Base-by-base conservation (phyloP, 768 basidiomycete species). In the Suillus weaverae region DNA sequence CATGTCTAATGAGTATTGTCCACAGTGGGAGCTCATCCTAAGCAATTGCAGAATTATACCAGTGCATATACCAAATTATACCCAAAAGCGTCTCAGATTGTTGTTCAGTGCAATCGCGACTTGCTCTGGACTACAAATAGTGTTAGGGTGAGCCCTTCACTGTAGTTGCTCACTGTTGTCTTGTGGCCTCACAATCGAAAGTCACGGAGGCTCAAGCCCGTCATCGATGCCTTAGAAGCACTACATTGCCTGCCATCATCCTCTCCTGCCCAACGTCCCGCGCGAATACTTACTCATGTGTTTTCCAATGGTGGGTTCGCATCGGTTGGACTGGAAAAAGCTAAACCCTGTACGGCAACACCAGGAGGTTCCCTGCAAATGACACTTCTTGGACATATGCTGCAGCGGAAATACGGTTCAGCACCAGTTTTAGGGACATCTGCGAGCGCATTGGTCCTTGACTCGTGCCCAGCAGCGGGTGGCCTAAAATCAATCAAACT, bases 261-360 rank as follows among this genome's bases (percentile, higher is more conserved):
- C 7, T 30, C 51, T 13, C 32, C 30, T 13, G 3, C 63, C 16
- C n/a, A 18, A 22, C 56, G 60, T 1, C 65, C 64, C 26, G 65
- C 73, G 36, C 70, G 72, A 16, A 30, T 74, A 20, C 73, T 76
- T 11, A 48, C 72, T 6, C 73, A 74, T 43, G 72, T 66, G 0
- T 76, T 76, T 60, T 76, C 74, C 36, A 74, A 76, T 43, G 73
- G 74, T 76, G 62, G 22, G 43, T 20, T 35, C 5, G 2, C 39
- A 65, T 20, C 36, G 4, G 62, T 4, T 59, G 33, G 22, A n/a
- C 26, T 35, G 4, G 32, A 30, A 16, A 48, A 5, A 32, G 32
- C 35, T 51, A 36, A 18, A 54, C 20, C 22, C 9, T 36, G 68
- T 18, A 33, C 46, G 2, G 14, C 59, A n/a, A 10, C 30, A 51